phyloP scores from a whole-genome alignment of 495 filamentous ascomycete species.

The Penicillium longicatenatum region DNA sequence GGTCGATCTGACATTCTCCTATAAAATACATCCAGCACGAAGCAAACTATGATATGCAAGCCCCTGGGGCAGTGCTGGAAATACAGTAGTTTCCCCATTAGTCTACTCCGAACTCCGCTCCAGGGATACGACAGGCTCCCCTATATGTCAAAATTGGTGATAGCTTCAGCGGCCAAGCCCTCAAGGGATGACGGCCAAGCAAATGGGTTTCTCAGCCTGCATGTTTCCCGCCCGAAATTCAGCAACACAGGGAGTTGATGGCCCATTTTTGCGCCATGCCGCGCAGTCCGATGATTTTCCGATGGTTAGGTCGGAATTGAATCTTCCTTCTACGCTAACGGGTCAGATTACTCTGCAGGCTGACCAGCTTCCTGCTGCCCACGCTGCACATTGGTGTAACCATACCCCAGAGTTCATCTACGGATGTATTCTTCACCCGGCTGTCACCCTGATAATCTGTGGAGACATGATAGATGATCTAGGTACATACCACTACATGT shows the following conservation, averaged over 20 bases:
- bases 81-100: not conserved
- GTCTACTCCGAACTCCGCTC: not conserved
- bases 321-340: not conserved
- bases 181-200: slow-evolving; percentile 20
- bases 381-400: not conserved
- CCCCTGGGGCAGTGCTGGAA: not conserved
- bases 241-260: not conserved
- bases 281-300: not conserved
- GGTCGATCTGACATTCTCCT: slow-evolving; percentile 8
- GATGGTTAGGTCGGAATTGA: not conserved
- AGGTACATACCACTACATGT: too few relatives aligned
- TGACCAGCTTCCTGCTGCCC: not conserved
- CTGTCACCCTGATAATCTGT: too few relatives aligned
- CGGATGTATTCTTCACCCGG: too few relatives aligned
- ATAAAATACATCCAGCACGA: not conserved
- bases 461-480: too few relatives aligned
- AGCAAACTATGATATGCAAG: not conserved
- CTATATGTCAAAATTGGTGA: not conserved
- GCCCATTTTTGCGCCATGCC: not conserved
- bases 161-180: slow-evolving; percentile 15
- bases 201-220: slow-evolving; percentile 3
- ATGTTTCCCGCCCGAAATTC: not conserved
- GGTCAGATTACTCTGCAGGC: not conserved
- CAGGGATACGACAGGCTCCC: not conserved
- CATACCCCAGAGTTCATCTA: too few relatives aligned